Percentiles rank a stretch among this genome's conserved stretches.
These are phyloP conservation scores for Globisporangium barbulae DNA, from an alignment of 352 stramenopile genomes.

Conservation along the genomic window DNA sequence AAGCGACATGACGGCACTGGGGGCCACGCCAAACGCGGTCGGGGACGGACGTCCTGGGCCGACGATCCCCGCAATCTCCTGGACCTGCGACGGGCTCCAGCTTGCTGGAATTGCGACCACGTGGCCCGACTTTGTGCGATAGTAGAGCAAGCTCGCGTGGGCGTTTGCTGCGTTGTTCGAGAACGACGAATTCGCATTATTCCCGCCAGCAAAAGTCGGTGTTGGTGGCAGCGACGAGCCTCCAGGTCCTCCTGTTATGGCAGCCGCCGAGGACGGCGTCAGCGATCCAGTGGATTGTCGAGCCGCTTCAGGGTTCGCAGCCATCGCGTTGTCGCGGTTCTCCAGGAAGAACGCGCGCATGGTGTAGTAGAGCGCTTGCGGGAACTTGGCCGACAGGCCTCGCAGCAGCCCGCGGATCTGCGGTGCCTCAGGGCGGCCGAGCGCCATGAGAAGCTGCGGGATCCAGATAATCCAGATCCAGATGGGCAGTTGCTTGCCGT, in stretches of 20 bases:
- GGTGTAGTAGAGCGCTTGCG: constrained; percentile 98
- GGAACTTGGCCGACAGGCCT: constrained; percentile 91
- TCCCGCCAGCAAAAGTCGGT: constrained; percentile 4
- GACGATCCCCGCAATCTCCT: constrained; percentile 74
- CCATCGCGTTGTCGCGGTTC: constrained; percentile 90
- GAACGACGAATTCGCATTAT: constrained; percentile 6
- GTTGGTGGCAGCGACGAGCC: constrained; percentile 9
- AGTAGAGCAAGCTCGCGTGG: constrained; percentile 46
- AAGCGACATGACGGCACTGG: constrained; percentile 59
- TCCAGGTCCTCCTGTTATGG: background rate
- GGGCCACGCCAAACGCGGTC: constrained; percentile 62
- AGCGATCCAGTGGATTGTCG: constrained; percentile 17
- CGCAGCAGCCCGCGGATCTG: constrained; percentile 83
- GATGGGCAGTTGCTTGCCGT: constrained; percentile 93
- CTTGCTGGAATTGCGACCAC: constrained; percentile 68
- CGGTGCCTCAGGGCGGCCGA: constrained; percentile 90
- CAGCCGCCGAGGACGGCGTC: constrained; percentile 10
- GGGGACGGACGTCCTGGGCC: constrained; percentile 57
- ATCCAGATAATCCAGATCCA: constrained; percentile 99
- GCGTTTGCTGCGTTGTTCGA: constrained; percentile 12
- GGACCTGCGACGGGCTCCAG: constrained; percentile 53
- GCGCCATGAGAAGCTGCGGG: constrained; percentile 94
- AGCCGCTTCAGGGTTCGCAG: constrained; percentile 28
- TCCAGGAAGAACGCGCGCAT: constrained; percentile 98
- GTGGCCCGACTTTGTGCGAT: constrained; percentile 76